These are phyloP conservation scores for Yamadazyma ubonensis DNA, from an alignment of 805 yeast genomes.

Conservation along the genomic window DNA sequence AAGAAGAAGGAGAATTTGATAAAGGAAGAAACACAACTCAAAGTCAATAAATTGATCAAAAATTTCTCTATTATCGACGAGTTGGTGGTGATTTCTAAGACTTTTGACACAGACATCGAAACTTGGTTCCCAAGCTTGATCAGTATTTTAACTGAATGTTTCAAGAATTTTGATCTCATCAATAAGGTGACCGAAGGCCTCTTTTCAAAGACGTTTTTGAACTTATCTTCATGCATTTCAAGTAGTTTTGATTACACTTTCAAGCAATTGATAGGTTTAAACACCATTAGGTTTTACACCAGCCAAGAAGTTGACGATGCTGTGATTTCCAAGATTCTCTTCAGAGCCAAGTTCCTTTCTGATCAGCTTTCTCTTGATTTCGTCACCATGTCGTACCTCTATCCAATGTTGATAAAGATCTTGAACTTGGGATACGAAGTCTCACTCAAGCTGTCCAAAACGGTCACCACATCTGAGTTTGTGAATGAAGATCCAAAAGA, in stretches of 20 bases:
- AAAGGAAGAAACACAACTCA: slow-evolving; percentile 44
- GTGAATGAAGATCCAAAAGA: slow-evolving; percentile 85
- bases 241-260: slow-evolving; percentile 13
- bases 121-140: slow-evolving; percentile 14
- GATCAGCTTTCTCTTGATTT: slow-evolving; percentile 62
- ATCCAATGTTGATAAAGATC: slow-evolving; percentile 72
- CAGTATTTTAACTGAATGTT: slow-evolving; percentile 28
- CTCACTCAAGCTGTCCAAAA: slow-evolving; percentile 48
- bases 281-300: slow-evolving; percentile 52
- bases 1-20: slow-evolving; percentile 58
- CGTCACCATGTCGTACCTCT: slow-evolving; percentile 64
- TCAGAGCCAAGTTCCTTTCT: slow-evolving; percentile 69
- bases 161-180: slow-evolving; percentile 54
- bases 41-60: slow-evolving; percentile 13
- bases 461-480: slow-evolving; percentile 59
- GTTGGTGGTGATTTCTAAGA: slow-evolving; percentile 10
- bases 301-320: slow-evolving; percentile 50
- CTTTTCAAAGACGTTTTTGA: slow-evolving; percentile 17
- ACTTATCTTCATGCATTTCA: slow-evolving; percentile 10
- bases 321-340: slow-evolving; percentile 61
- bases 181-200: slow-evolving; percentile 50
- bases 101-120: slow-evolving; percentile 15
- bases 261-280: slow-evolving; percentile 7
- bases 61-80: slow-evolving; percentile 15
- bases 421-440: slow-evolving; percentile 66